A percentile compares a stretch with the other conserved stretches of the same genome.
Conservation (phyloP, 306 rosid species). For the Pterocarpus macrocarpus region DNA sequence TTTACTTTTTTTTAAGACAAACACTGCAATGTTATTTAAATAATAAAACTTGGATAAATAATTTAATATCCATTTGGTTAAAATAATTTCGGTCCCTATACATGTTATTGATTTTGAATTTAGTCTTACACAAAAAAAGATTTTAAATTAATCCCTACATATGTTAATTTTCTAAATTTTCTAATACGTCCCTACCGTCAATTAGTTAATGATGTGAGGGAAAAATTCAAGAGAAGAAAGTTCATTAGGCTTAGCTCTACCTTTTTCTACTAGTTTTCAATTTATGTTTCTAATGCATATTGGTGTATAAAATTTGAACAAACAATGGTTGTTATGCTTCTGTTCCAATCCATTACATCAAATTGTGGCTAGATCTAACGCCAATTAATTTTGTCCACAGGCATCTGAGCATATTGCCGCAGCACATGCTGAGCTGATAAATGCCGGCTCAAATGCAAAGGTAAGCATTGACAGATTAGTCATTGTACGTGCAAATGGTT, state of each 20-base stretch:
- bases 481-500: conserved; percentile 12
- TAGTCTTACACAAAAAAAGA: no score
- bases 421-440: conserved; percentile 94
- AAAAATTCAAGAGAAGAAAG: background rate
- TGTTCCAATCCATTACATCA: background rate
- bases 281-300: conserved; percentile 55
- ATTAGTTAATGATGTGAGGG: background rate
- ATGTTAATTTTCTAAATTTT: no score
- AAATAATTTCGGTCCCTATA: no score
- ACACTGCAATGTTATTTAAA: no score
- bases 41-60: no score
- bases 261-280: conserved; percentile 36
- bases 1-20: no score
- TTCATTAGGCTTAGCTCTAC: conserved; percentile 36
- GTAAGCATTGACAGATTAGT: conserved; percentile 48
- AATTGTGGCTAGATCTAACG: conserved; percentile 18
- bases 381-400: conserved; percentile 54
- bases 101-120: no score
- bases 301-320: conserved; percentile 69
- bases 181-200: background rate
- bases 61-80: no score
- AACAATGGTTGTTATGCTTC: conserved; percentile 35
- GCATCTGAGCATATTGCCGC: conserved; percentile 94
- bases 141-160: no score
- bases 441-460: conserved; percentile 79